phyloP scores from a whole-genome alignment of 2,329 filamentous ascomycete species.

The Phialocephala subalpina region DNA sequence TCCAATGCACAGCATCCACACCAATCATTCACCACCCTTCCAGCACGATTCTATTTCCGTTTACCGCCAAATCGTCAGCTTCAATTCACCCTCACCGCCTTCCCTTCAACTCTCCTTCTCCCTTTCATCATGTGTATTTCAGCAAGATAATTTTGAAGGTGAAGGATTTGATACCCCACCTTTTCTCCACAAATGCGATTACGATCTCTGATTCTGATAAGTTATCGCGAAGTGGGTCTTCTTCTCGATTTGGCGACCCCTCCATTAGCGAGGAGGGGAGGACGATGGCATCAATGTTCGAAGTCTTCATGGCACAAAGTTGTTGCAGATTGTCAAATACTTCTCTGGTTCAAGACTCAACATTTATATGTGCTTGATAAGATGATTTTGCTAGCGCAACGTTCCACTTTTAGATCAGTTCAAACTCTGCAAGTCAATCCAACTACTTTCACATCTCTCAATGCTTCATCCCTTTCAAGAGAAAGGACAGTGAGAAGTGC shows the following conservation, averaged over 20 bases:
- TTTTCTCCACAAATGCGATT: conserved; percentile 28
- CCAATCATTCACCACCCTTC: conserved; percentile 14
- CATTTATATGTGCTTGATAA: no score
- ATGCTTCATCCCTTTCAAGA: no score
- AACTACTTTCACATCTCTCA: no score
- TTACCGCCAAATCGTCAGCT: conserved; percentile 21
- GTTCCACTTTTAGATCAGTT: no score
- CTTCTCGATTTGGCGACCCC: conserved; percentile 6
- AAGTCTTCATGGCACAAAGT: no score
- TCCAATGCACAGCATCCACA: neutral
- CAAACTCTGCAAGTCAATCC: no score
- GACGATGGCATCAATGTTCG: no score
- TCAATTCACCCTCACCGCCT: conserved; percentile 18
- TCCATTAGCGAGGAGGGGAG: neutral
- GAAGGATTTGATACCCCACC: conserved; percentile 26
- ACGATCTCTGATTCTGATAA: conserved; percentile 26
- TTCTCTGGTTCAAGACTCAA: no score
- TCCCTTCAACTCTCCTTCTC: neutral
- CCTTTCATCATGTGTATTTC: no score
- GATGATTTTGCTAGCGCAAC: no score
- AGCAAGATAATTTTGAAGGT: neutral
- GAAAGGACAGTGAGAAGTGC: no score
- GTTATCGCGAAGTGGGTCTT: conserved; percentile 31
- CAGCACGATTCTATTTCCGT: conserved; percentile 26
- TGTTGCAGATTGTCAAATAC: no score